Evolutionary conservation across 2,329 filamentous ascomycete genomes (phyloP), one percentile per base, ranked within the genome.

Genomic region (Apiospora pterosperma): DNA sequence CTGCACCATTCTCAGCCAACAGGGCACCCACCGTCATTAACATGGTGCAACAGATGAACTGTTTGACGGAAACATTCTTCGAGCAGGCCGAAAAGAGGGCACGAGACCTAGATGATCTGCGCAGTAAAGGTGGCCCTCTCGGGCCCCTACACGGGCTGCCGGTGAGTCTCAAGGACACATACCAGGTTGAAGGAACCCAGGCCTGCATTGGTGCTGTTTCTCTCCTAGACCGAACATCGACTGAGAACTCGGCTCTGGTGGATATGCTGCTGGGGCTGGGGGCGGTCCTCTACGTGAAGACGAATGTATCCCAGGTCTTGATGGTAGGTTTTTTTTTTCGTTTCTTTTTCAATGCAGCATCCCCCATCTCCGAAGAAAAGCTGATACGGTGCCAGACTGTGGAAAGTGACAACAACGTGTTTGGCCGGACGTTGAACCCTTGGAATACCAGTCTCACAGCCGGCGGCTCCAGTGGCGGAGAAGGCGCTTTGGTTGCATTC

Each of bases 381-480:
- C 44, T 34, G 5, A 34, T 25, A 31, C 12, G 25, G 4, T 7
- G 4, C 3, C n/a, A 52, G 44, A 2, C 14, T 16, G 7, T 52
- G 4, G 44, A 52, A 19, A 10, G 14, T 10, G 44, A 52, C 25
- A 52, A 52, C 16, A 52, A 52, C 7, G 14, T 34, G 10, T 52
- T 52, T 31, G 44, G 44, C 2, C 44, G 44, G 12, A 31, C 16
- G 3, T 10, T 52, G 14, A 52, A 52, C 25, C 44, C 44, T 16
- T 52, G 44, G 44, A 52, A 52, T 14, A 52, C 44, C 7, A 52
- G 44, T 19, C 44, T 52, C 25, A 63, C 66, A 12, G 65, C 67
- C 8, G 67, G 67, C 14, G 67, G 67, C 0, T 68, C 66, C 14
- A 69, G 63, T 16, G 67, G 67, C 11, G 67, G 67, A 23, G 67